A percentile compares a stretch with the other conserved stretches of the same genome.
Conservation (phyloP, 2,329 filamentous ascomycete genomes). For the Hypocreales sp. region DNA sequence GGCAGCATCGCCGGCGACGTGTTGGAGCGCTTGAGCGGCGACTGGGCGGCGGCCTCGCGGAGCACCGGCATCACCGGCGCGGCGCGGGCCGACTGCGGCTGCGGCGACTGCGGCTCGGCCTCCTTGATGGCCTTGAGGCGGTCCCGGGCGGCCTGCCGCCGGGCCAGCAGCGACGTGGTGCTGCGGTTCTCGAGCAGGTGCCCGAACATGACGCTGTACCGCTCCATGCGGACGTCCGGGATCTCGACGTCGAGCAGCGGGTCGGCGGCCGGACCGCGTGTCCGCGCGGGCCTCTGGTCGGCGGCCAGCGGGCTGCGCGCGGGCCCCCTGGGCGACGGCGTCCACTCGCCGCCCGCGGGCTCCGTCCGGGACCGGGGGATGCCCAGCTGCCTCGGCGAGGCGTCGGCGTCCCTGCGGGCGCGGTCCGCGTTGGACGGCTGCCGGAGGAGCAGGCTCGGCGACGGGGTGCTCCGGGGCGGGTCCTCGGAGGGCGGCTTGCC, state of each 20-base stretch:
- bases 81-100: conserved; percentile 8
- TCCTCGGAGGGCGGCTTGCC: conserved; percentile 11
- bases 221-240: conserved; percentile 64
- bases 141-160: conserved; percentile 43
- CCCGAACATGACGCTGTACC: conserved; percentile 91
- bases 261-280: too few species aligned
- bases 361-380: conserved; percentile 1
- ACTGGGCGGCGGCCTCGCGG: conserved; percentile 7
- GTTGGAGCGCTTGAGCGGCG: conserved; percentile 32
- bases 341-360: neutral
- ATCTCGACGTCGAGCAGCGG: conserved; percentile 59
- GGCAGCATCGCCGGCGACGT: conserved; percentile 35
- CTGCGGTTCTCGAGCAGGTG: conserved; percentile 42
- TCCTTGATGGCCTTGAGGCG: conserved; percentile 30
- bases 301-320: neutral
- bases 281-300: too few species aligned
- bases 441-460: neutral
- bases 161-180: conserved; percentile 27
- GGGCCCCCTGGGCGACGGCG: neutral
- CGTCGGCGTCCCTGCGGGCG: neutral
- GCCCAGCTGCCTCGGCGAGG: neutral
- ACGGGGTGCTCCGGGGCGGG: conserved; percentile 11
- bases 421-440: neutral
- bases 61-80: conserved; percentile 3
- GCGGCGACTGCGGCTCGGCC: conserved; percentile 16